Conservation (phyloP, 2,329 filamentous ascomycete species). For the Huntiella decipiens region DNA sequence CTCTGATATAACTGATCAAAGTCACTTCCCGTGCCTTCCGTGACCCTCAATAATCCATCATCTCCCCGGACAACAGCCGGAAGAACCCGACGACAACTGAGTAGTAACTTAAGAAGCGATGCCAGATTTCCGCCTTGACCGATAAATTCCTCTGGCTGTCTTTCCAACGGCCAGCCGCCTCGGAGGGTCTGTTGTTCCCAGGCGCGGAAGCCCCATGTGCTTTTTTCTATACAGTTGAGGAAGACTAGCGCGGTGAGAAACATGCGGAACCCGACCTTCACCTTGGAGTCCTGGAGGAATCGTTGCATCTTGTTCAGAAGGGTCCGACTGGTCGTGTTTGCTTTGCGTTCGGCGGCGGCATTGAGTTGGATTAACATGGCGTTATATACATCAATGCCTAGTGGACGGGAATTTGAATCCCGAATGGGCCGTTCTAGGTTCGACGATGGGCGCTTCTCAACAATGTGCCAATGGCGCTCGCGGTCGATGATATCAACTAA, state of each 20-base stretch:
- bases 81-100: slow-evolving; percentile 39
- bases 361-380: slow-evolving; percentile 46
- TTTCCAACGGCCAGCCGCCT: slow-evolving; percentile 40
- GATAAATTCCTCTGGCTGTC: slow-evolving; percentile 35
- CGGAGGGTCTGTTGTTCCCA: slow-evolving; percentile 45
- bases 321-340: slow-evolving; percentile 36
- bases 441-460: slow-evolving; percentile 26
- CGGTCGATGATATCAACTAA: slow-evolving; percentile 46
- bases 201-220: slow-evolving; percentile 48
- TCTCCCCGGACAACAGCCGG: slow-evolving; percentile 30
- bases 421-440: slow-evolving; percentile 28
- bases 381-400: slow-evolving; percentile 37
- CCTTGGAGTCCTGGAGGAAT: slow-evolving; percentile 40
- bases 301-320: slow-evolving; percentile 43
- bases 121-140: slow-evolving; percentile 40
- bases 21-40: slow-evolving; percentile 27
- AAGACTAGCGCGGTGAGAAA: slow-evolving; percentile 43
- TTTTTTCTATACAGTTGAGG: slow-evolving; percentile 47
- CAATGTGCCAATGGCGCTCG: slow-evolving; percentile 41
- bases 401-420: slow-evolving; percentile 24
- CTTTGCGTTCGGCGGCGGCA: slow-evolving; percentile 44
- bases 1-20: slow-evolving; percentile 34
- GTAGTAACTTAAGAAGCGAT: slow-evolving; percentile 39
- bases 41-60: slow-evolving; percentile 25
- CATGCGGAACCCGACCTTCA: slow-evolving; percentile 38